Evolutionary conservation across 2,329 filamentous ascomycete genomes (phyloP), one percentile per base, ranked within the genome.

Genomic region (Pseudophaeomoniella oleicola): DNA sequence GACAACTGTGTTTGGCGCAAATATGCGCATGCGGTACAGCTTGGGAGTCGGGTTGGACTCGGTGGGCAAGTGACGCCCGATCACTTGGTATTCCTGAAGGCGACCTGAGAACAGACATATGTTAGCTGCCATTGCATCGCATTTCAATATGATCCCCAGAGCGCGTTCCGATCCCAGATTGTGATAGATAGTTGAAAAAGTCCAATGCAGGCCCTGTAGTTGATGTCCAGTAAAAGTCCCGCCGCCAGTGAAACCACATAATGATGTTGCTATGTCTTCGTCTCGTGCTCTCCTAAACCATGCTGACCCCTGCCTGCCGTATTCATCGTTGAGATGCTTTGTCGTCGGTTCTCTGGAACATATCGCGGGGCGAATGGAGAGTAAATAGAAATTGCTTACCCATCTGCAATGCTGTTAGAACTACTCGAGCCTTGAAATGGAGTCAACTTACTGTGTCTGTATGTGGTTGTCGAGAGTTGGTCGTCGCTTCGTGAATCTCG

Each of bases 21-120:
- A 98, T 69, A 98, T 94, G 67, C 87, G 87, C 90, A 98, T 98
- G 70, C 90, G 87, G 81, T 96, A 98, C 68, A 98, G 81, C 74
- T 90, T 88, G 57, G 90, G 90, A 59, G 84, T 85, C 60, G 88
- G 86, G 77, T 94, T 93, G 64, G 81, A 75, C 75, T 98, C 90
- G 62, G 81, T 84, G 70, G 90, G 90, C 81, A 98, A 70, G 71
- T 94, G 88, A 71, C 92, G 88, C 73, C 92, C 90, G 64, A 98
- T 94, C 75, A 98, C 88, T 80, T 96, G 90, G 79, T 94, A 98
- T 80, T 98, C 90, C 67, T 86, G 83, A 73, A 98, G 87, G 78
- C 90, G 90, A 85, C 87, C 90, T 98, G 67, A 18, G 48, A 43
- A 48, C 46, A n/a, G n/a, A 27, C 22, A 27, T 27, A n/a, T n/a